A percentile compares a stretch with the other conserved stretches of the same genome.
phyloP scores from a whole-genome alignment of 164 flowering plant genomes.

The Pachysandra terminalis region DNA sequence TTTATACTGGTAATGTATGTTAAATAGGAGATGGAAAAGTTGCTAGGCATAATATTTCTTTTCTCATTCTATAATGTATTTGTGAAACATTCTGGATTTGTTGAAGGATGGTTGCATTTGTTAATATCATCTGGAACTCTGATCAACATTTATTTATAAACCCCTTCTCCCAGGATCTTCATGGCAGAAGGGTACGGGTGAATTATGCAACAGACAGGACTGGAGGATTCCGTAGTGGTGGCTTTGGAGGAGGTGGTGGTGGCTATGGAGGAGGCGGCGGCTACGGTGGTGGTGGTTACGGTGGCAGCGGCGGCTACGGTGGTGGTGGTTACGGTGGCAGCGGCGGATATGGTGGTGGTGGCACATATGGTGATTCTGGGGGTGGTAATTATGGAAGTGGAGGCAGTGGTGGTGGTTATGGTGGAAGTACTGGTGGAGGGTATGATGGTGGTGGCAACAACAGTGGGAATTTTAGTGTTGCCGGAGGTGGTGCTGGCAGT shows the following conservation, averaged over 20 bases:
- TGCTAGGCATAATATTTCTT: background rate
- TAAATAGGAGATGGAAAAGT: background rate
- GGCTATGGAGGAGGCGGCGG: slow-evolving; percentile 15
- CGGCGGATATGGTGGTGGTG: too few relatives aligned
- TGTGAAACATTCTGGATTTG: background rate
- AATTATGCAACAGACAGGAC: slow-evolving; percentile 71
- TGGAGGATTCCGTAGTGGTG: slow-evolving; percentile 23
- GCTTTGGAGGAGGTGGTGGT: slow-evolving; percentile 21
- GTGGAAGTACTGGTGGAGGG: too few relatives aligned
- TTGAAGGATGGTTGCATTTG: background rate
- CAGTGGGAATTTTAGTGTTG: background rate
- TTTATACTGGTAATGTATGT: too few relatives aligned
- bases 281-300: slow-evolving; percentile 7
- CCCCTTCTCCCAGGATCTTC: slow-evolving; percentile 49
- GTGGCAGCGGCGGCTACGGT: background rate
- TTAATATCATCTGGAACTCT: background rate
- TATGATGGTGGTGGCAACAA: background rate
- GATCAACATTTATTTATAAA: background rate
- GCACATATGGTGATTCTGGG: too few relatives aligned
- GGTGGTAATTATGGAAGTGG: too few relatives aligned
- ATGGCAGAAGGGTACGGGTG: slow-evolving; percentile 70
- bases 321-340: background rate
- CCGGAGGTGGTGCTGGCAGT: background rate
- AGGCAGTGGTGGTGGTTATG: too few relatives aligned
- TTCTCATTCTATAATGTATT: too few relatives aligned